These are phyloP conservation scores for Phytophthora colocasiae DNA, from an alignment of 352 stramenopile genomes.

Conservation along the genomic window DNA sequence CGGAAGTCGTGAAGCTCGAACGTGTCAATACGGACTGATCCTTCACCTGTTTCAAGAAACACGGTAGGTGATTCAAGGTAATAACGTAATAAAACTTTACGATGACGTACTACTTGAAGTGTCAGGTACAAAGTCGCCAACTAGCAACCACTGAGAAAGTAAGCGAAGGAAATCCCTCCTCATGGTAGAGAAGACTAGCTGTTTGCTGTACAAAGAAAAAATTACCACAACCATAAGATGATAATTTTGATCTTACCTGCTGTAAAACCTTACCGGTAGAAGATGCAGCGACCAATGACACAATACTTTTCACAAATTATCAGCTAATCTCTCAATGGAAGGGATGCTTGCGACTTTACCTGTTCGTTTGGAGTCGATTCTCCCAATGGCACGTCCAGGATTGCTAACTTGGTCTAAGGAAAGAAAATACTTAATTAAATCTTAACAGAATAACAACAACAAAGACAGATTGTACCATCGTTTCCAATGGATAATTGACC, in stretches of 20 bases:
- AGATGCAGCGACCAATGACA: constrained; percentile 29
- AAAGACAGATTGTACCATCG: constrained; percentile 31
- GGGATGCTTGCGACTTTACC: neutral
- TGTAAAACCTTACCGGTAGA: constrained; percentile 23
- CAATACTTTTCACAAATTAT: constrained; percentile 18
- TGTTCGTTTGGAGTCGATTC: constrained; percentile 8
- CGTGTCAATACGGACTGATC: constrained; percentile 8
- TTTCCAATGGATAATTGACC: constrained; percentile 55
- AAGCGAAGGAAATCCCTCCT: constrained; percentile 39
- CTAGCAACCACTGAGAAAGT: constrained; percentile 47
- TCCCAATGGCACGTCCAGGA: constrained; percentile 21
- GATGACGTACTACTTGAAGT: constrained; percentile 8
- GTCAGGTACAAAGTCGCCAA: constrained; percentile 16
- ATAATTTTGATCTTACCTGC: too few species aligned
- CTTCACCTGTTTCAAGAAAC: constrained; percentile 7
- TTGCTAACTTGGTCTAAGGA: constrained; percentile 30
- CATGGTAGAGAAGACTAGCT: constrained; percentile 44
- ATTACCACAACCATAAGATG: too few species aligned
- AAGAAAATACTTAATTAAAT: neutral
- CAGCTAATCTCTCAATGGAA: neutral
- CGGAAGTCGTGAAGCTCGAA: constrained; percentile 47
- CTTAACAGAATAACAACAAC: neutral
- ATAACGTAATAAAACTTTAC: neutral
- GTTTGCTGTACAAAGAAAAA: constrained; percentile 22
- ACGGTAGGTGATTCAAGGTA: neutral